Percentiles rank a stretch among this genome's conserved stretches.
These are phyloP conservation scores for Deinandra increscens DNA, from an alignment of 129 eudicot species.

Conservation along the genomic window DNA sequence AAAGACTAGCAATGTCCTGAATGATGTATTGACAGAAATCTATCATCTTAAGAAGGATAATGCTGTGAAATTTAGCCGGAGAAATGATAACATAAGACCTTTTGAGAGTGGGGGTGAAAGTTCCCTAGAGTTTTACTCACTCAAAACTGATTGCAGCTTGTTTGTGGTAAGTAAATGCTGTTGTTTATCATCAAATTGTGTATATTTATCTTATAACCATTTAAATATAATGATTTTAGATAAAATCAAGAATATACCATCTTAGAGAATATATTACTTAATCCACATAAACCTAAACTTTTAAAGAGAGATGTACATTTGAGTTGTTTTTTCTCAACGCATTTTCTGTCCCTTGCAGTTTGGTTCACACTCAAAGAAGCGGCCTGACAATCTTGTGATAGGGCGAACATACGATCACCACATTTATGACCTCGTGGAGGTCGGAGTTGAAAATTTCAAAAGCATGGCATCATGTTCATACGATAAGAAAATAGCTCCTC, in stretches of 20 bases:
- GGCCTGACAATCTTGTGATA: constrained; percentile 92
- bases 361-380: constrained; percentile 92
- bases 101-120: constrained; percentile 95
- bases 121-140: constrained; percentile 81
- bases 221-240: neutral
- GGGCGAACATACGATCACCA: constrained; percentile 93
- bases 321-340: neutral
- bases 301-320: neutral
- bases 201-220: neutral
- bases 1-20: constrained; percentile 72
- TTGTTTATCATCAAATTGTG: neutral
- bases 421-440: constrained; percentile 87
- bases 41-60: constrained; percentile 83
- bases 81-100: constrained; percentile 81
- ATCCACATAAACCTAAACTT: neutral
- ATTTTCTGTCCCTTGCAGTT: constrained; percentile 45
- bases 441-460: constrained; percentile 88
- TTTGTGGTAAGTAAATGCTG: constrained; percentile 61
- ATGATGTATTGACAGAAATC: constrained; percentile 68
- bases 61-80: constrained; percentile 65
- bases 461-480: constrained; percentile 71
- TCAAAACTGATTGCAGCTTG: constrained; percentile 88
- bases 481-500: constrained; percentile 75
- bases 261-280: neutral
- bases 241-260: neutral